These are phyloP conservation scores for Cardamine chenopodiifolia DNA, from an alignment of 345 rosid genomes.

Conservation along the genomic window DNA sequence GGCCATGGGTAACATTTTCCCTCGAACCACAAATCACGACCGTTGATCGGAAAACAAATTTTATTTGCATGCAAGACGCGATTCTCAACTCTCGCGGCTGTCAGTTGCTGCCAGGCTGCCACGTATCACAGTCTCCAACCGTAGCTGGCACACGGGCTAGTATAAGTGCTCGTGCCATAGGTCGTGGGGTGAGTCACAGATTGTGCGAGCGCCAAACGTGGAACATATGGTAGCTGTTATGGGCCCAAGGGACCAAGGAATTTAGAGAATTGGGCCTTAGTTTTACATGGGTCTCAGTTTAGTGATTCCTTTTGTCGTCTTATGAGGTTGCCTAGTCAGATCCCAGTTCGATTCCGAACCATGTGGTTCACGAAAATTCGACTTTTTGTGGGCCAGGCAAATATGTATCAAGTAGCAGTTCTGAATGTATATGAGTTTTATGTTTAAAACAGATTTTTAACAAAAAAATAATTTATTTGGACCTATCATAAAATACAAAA, in stretches of 20 bases:
- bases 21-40: too few relatives aligned
- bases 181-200: neutral
- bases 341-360: slow-evolving; percentile 31
- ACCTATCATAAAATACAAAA: neutral
- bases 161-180: too few relatives aligned
- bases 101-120: too few relatives aligned
- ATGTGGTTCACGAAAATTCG: slow-evolving; percentile 23
- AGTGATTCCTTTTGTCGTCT: slow-evolving; percentile 34
- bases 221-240: slow-evolving; percentile 2
- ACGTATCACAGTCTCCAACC: too few relatives aligned
- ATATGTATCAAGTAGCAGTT: slow-evolving; percentile 12
- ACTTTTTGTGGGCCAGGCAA: slow-evolving; percentile 19
- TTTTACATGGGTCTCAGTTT: neutral
- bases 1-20: too few relatives aligned
- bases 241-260: slow-evolving; percentile 22
- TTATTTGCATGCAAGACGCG: too few relatives aligned
- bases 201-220: neutral
- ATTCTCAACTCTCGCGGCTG: too few relatives aligned
- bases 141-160: too few relatives aligned
- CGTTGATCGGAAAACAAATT: too few relatives aligned
- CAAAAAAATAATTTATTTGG: neutral
- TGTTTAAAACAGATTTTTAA: neutral
- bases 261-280: slow-evolving; percentile 16
- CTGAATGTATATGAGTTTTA: slow-evolving; percentile 23
- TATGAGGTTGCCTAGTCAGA: slow-evolving; percentile 36